Base-by-base conservation (phyloP, 306 rosid species). In the Purshia tridentata region DNA sequence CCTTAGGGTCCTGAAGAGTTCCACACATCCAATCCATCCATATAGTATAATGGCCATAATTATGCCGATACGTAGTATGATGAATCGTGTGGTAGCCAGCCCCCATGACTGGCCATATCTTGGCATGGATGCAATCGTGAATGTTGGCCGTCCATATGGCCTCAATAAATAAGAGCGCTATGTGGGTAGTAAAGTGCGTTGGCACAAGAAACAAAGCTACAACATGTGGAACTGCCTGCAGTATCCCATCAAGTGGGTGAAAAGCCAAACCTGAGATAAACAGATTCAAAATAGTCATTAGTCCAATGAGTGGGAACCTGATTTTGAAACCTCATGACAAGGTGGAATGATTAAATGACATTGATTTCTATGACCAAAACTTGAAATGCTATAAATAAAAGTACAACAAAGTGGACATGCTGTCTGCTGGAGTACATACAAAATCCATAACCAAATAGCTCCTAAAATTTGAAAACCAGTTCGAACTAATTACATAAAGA, bases 21-120 rank as follows among this genome's bases (percentile, higher is more conserved):
- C 98, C 97, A 1, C 88, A 94, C 92, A 91, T 86, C 98, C 98
- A 94, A 75, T 94, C 98, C 97, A 94, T 91, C 91, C 90, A 89
- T 73, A 94, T 80, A 20, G 96, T 89, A 70, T 77, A 94, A 70
- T 94, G 98, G 47, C 98, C 98, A 0, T 94, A 94, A 81, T 94
- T 94, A 53, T 94, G 97, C 1, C 97, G 87, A 65, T 91, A 94
- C 0, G 97, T 94, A 3, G 97, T 94, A 16, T 94, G 98, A 81
- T 94, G 98, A 69, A 94, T 86, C 53, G 97, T 88, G 90, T 94
- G 98, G 82, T 89, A 91, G 70, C 98, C 96, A 63, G 98, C 97
- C 76, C 98, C 98, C 98, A 94, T 89, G 22, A 89, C 77, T 56
- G 98, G 97, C 98, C 98, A 94, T 54, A 88, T 4, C 44, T 86